phyloP scores from a whole-genome alignment of 345 rosid genomes.

The Euphorbia peplus region DNA sequence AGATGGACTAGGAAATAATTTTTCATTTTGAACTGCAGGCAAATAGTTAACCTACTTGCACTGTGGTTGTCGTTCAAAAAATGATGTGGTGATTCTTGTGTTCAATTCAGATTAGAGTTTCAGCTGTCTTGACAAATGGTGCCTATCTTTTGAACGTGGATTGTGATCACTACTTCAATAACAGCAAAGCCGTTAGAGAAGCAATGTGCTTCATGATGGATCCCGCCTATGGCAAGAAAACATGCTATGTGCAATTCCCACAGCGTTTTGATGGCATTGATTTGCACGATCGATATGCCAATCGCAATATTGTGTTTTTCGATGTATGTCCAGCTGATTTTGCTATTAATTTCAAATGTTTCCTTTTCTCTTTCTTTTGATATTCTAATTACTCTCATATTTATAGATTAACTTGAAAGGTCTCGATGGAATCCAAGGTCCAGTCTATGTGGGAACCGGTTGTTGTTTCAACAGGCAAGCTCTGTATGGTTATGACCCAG shows the following conservation, averaged over 20 bases:
- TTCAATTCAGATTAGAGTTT: slow-evolving; percentile 83
- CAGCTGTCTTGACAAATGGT: slow-evolving; percentile 98
- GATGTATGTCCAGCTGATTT: slow-evolving; percentile 58
- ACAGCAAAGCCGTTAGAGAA: slow-evolving; percentile 96
- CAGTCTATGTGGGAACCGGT: slow-evolving; percentile 99
- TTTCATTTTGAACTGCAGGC: too few relatives aligned
- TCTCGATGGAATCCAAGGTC: slow-evolving; percentile 95
- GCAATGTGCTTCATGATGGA: slow-evolving; percentile 99
- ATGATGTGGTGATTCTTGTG: slow-evolving; percentile 19
- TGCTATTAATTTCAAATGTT: slow-evolving; percentile 8
- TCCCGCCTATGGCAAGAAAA: slow-evolving; percentile 77
- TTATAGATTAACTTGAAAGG: slow-evolving; percentile 98
- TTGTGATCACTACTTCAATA: slow-evolving; percentile 99
- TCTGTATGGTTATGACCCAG: slow-evolving; percentile 96
- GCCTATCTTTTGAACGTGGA: slow-evolving; percentile 97
- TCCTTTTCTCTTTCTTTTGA: not conserved
- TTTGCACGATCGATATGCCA: slow-evolving; percentile 99
- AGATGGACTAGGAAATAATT: too few relatives aligned
- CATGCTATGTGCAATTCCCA: slow-evolving; percentile 98
- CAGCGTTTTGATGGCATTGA: slow-evolving; percentile 99
- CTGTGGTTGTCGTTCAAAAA: not conserved
- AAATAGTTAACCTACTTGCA: not conserved
- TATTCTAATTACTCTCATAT: slow-evolving; percentile 15
- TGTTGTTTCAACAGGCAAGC: slow-evolving; percentile 99
- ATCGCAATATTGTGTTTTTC: slow-evolving; percentile 95